Evolutionary conservation across 768 basidiomycete species (phyloP), one percentile per base, ranked within the genome.

Genomic region (Tubosaeta sp.): DNA sequence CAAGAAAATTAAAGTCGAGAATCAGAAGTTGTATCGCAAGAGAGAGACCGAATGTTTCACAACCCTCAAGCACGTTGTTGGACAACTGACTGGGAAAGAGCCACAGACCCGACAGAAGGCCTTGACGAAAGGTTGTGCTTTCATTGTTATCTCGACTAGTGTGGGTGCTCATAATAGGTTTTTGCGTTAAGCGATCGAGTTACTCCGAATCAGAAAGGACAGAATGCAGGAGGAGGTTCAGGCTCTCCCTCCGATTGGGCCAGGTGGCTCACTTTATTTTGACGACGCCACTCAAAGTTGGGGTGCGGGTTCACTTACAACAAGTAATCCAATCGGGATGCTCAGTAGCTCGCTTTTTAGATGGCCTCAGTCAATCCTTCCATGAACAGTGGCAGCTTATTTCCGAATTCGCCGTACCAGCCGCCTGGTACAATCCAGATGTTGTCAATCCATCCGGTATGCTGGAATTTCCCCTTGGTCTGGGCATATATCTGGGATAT

Each of bases 21-120:
- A 21, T 31, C 65, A 66, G 35, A 56, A 34, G 36, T 44, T 43
- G 22, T 66, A 66, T 35, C 64, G 65, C 24, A 46, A 56, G 31
- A 66, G 52, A 40, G 64, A 66, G 30, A 35, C 44, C 7, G 58
- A 56, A 1, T 53, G 34, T 35, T 54, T 66, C 19, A 45, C 16
- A 2, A 22, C 21, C 1, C 61, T 66, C n/a, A 51, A 54, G 11
- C 41, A 34, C 1, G 22, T 43, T 40, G 59, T 68, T 41, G 52
- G 42, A n/a, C 25, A 51, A 7, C 39, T 66, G 32, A 68, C 57
- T 0, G 50, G 55, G 16, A 45, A 56, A 10, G 61, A 57, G 22
- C 53, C 25, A 2, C 47, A 30, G 14, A 61, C 48, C 10, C 61
- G 65, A 8, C 45, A 61, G 1, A 66, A 66, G 9, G 52, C 54